These are phyloP conservation scores for Podaxis sp. DNA, from an alignment of 768 basidiomycete species.

Conservation along the genomic window DNA sequence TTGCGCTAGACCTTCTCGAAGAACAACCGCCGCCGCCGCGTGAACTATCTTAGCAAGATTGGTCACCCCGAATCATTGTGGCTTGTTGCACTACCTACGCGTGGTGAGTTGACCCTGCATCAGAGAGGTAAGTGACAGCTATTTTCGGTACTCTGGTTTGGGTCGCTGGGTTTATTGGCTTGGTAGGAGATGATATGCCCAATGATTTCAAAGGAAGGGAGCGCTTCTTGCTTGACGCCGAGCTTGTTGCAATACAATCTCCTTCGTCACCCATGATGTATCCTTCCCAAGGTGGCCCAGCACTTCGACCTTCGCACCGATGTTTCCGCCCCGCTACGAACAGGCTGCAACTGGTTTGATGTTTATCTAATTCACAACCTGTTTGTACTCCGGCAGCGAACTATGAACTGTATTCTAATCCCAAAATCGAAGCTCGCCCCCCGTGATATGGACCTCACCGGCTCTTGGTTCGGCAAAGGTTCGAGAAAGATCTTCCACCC, in stretches of 20 bases:
- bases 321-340: not conserved
- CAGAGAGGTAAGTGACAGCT: slow-evolving; percentile 6
- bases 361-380: not conserved
- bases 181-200: not conserved
- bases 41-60: not conserved
- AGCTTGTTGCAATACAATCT: not conserved
- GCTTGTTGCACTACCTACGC: not conserved
- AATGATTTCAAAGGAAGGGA: not conserved
- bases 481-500: not conserved
- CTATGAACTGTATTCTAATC: not conserved
- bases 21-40: not conserved
- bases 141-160: slow-evolving; percentile 8
- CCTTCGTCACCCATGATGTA: not conserved
- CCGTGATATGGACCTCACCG: not conserved
- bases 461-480: not conserved
- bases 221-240: not conserved
- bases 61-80: not conserved
- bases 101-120: not conserved
- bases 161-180: slow-evolving; percentile 3
- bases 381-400: not conserved
- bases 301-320: not conserved
- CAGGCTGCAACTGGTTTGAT: not conserved
- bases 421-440: not conserved
- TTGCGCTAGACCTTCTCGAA: not conserved
- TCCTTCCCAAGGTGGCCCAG: not conserved